Percentiles rank a stretch among this genome's conserved stretches.
These are phyloP conservation scores for Phyllosticta capitalensis DNA, from an alignment of 2,329 filamentous ascomycete genomes.

Conservation along the genomic window DNA sequence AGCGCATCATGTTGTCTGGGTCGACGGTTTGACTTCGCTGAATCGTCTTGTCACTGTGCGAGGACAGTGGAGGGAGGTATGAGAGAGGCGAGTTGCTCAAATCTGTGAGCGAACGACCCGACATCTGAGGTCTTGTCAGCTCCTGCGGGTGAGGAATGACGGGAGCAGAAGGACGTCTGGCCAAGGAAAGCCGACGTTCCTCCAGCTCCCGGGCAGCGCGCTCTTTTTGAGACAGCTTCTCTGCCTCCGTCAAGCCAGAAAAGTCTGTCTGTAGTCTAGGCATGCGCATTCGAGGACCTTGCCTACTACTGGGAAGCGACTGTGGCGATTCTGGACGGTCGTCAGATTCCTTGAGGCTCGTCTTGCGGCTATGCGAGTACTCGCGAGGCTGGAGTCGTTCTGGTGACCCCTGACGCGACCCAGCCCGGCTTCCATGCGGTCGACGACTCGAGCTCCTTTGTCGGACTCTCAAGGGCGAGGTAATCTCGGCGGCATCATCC, in stretches of 20 bases:
- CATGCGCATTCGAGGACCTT: conserved; percentile 9
- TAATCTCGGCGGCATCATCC: conserved; percentile 24
- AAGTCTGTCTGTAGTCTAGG: conserved; percentile 16
- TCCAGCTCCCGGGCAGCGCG: conserved; percentile 69
- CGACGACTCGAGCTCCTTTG: conserved; percentile 44
- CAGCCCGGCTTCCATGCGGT: conserved; percentile 27
- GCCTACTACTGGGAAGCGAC: conserved; percentile 6
- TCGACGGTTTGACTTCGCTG: conserved; percentile 58
- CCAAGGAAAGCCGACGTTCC: conserved; percentile 74
- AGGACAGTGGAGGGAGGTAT: conserved; percentile 24
- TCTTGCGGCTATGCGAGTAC: conserved; percentile 27
- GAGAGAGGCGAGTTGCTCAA: conserved; percentile 36
- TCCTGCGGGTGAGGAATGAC: conserved; percentile 66
- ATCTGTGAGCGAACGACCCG: conserved; percentile 28
- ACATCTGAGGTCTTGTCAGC: conserved; percentile 23
- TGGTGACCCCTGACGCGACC: conserved; percentile 37
- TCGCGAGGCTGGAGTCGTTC: conserved; percentile 31
- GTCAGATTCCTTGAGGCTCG: conserved; percentile 15
- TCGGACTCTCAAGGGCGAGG: conserved; percentile 37
- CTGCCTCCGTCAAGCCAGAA: conserved; percentile 10
- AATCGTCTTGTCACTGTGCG: conserved; percentile 26
- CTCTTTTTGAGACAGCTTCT: conserved; percentile 32
- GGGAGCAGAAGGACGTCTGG: conserved; percentile 68
- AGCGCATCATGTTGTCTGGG: conserved; percentile 38
- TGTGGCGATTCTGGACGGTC: conserved; percentile 27